phyloP scores from a whole-genome alignment of 805 yeast genomes.

The Pichia pseudocactophila region DNA sequence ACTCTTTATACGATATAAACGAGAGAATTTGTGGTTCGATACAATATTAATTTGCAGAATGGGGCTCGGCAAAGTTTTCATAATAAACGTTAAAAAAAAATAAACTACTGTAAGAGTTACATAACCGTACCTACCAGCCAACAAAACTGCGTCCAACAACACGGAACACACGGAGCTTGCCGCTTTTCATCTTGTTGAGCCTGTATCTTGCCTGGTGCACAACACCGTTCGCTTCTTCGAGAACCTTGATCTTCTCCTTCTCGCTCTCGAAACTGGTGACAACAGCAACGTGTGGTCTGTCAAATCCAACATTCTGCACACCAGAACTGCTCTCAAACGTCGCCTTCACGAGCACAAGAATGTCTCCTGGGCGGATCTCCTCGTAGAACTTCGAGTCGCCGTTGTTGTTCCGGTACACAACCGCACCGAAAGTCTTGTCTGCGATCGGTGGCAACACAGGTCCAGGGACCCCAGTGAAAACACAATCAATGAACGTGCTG shows the following conservation, averaged over 20 bases:
- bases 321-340: constrained; percentile 60
- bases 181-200: constrained; percentile 65
- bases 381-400: constrained; percentile 43
- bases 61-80: too few relatives aligned
- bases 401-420: constrained; percentile 51
- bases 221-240: constrained; percentile 45
- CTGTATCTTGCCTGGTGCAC: constrained; percentile 55
- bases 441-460: constrained; percentile 41
- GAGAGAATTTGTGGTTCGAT: too few relatives aligned
- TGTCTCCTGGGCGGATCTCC: constrained; percentile 75
- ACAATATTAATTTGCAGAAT: too few relatives aligned
- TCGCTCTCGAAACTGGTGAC: constrained; percentile 65
- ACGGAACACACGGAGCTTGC: constrained; percentile 74
- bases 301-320: constrained; percentile 44
- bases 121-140: constrained; percentile 44
- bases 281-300: constrained; percentile 46
- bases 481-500: constrained; percentile 28
- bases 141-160: constrained; percentile 64
- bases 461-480: constrained; percentile 32
- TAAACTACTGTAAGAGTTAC: neutral
- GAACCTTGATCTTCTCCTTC: constrained; percentile 62
- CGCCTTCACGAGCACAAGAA: constrained; percentile 67
- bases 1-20: too few relatives aligned
- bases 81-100: neutral
- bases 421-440: constrained; percentile 61